These are phyloP conservation scores for Staphylotrichum tortipilum DNA, from an alignment of 495 filamentous ascomycete species.

Conservation along the genomic window DNA sequence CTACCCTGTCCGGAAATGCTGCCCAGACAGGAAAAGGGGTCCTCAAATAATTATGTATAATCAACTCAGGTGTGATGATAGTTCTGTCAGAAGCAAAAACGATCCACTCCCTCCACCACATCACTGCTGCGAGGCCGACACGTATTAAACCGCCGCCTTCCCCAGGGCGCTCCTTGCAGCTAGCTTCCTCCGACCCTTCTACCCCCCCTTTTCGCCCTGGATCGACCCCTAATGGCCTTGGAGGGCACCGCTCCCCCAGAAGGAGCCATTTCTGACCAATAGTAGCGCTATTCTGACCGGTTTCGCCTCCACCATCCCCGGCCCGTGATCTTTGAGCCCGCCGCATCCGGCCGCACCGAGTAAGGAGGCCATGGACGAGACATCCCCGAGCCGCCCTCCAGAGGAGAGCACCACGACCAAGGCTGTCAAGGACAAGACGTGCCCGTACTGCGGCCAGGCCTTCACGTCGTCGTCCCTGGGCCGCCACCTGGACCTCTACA, in stretches of 20 bases:
- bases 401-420: slow-evolving; percentile 29
- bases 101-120: background rate
- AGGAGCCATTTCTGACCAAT: slow-evolving; percentile 12
- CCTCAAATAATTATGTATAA: background rate
- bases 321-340: background rate
- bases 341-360: background rate
- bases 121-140: background rate
- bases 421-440: slow-evolving; percentile 65
- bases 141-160: background rate
- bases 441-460: slow-evolving; percentile 73
- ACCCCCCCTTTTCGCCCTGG: background rate
- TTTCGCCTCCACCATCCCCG: background rate
- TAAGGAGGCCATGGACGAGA: slow-evolving; percentile 16
- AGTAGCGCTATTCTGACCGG: background rate
- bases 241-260: slow-evolving; percentile 9
- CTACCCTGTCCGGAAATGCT: slow-evolving; percentile 6
- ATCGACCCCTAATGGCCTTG: background rate
- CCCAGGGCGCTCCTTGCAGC: too few relatives aligned
- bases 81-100: slow-evolving; percentile 9
- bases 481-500: slow-evolving; percentile 82
- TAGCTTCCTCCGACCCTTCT: background rate
- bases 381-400: slow-evolving; percentile 4
- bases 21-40: slow-evolving; percentile 3
- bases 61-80: background rate
- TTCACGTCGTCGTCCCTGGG: slow-evolving; percentile 93